Evolutionary conservation across 1,284 basidiomycete species (phyloP).

Genomic region (Ceraceosorus guamensis): DNA sequence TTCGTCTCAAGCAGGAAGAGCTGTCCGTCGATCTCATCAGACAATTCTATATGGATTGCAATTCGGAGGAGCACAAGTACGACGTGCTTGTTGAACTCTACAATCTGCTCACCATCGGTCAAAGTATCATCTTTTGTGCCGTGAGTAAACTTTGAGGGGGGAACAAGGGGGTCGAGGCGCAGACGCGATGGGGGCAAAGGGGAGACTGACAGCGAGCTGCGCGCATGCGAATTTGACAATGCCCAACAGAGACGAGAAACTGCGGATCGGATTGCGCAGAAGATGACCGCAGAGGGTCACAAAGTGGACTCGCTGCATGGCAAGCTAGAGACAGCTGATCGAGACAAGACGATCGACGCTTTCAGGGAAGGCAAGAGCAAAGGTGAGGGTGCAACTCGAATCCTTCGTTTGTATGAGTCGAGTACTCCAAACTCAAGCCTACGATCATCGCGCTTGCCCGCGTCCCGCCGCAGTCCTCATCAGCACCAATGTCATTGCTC

Average conservation of each 20-base stretch:
- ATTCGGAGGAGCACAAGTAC: constrained; percentile 81
- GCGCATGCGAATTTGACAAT: constrained; percentile 6
- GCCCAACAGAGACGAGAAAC: constrained; percentile 59
- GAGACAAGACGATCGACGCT: constrained; percentile 84
- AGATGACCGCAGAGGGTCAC: constrained; percentile 89
- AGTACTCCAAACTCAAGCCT: too few relatives aligned
- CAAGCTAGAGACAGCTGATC: constrained; percentile 77
- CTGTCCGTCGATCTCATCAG: constrained; percentile 88
- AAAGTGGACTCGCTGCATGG: constrained; percentile 94
- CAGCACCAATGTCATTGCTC: constrained; percentile 96
- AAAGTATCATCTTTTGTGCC: constrained; percentile 89
- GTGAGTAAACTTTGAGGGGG: constrained; percentile 52
- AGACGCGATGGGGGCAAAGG: too few relatives aligned
- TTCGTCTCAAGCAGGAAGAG: constrained; percentile 89
- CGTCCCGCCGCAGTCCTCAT: constrained; percentile 64
- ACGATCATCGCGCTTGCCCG: too few relatives aligned
- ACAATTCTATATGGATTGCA: constrained; percentile 90
- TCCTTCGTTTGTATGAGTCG: too few relatives aligned
- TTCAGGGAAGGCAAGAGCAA: constrained; percentile 96
- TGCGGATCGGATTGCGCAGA: constrained; percentile 81
- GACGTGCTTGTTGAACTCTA: constrained; percentile 89
- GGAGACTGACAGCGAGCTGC: too few relatives aligned
- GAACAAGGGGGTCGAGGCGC: too few relatives aligned
- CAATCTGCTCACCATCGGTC: constrained; percentile 82
- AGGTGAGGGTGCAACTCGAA: neutral